Conservation (phyloP, 108 stramenopile species). For the Skeletonema tropicum region DNA sequence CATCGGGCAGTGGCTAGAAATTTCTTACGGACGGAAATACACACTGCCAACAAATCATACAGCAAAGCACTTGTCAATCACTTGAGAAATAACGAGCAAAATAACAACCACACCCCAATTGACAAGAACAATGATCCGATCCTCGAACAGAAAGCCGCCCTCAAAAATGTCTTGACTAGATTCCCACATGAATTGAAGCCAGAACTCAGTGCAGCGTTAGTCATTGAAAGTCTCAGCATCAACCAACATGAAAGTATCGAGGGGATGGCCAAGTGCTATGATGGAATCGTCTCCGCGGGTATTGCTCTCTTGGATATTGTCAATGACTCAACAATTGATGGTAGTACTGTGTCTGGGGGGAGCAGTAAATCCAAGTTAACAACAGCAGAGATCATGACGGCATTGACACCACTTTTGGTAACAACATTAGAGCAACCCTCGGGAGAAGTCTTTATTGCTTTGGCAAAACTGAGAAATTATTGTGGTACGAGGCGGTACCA, state of each 20-base stretch:
- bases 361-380: constrained; percentile 37
- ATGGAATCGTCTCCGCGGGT: constrained; percentile 85
- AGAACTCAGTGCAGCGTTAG: constrained; percentile 60
- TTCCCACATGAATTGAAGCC: constrained; percentile 68
- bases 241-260: constrained; percentile 78
- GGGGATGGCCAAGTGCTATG: constrained; percentile 89
- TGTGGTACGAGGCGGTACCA: constrained; percentile 83
- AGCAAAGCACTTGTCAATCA: constrained; percentile 50
- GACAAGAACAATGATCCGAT: constrained; percentile 33
- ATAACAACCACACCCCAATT: constrained; percentile 27
- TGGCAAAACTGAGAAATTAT: constrained; percentile 69
- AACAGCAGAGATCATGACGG: constrained; percentile 66
- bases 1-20: constrained; percentile 62
- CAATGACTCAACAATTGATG: constrained; percentile 17
- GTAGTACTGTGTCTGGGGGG: constrained; percentile 1
- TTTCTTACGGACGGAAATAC: constrained; percentile 56
- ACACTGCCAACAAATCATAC: constrained; percentile 48
- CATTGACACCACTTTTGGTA: constrained; percentile 78
- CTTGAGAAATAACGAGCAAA: constrained; percentile 38
- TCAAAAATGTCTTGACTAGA: constrained; percentile 40
- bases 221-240: constrained; percentile 73
- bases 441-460: constrained; percentile 67
- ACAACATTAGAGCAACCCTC: constrained; percentile 82
- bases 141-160: constrained; percentile 23
- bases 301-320: constrained; percentile 70